A percentile compares a stretch with the other conserved stretches of the same genome.
phyloP scores from a whole-genome alignment of 202 grass and related monocot genomes.

The Panicum hallii region DNA sequence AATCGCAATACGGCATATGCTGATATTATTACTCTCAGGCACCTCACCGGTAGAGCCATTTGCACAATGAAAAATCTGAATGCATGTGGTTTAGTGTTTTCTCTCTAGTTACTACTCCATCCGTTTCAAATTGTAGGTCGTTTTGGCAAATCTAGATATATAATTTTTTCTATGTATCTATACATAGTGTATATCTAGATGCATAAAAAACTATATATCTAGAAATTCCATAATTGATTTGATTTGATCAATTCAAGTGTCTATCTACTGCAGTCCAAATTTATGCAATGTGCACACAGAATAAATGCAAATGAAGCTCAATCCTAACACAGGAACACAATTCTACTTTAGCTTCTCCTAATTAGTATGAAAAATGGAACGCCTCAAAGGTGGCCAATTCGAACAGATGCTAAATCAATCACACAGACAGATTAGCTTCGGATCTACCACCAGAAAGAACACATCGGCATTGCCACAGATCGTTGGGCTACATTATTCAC shows the following conservation, averaged over 20 bases:
- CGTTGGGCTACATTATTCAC: constrained; percentile 34
- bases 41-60: neutral
- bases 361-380: neutral
- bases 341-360: constrained; percentile 18
- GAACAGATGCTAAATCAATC: neutral
- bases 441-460: neutral
- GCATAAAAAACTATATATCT: too few species aligned
- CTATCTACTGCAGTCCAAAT: neutral
- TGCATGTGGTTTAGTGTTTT: neutral
- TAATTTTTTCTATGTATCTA: too few species aligned
- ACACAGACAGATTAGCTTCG: constrained; percentile 8
- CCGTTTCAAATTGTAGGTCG: too few species aligned
- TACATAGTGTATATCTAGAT: too few species aligned
- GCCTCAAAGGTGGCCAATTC: neutral
- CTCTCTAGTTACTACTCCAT: neutral
- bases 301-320: neutral
- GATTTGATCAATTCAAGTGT: neutral
- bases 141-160: too few species aligned
- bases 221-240: neutral
- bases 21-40: neutral
- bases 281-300: too few species aligned
- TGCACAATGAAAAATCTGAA: neutral
- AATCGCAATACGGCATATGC: neutral
- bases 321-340: neutral
- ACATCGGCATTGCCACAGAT: neutral